Evolutionary conservation across 2,329 filamentous ascomycete species (phyloP).

Genomic region (Talaromyces atroroseus): DNA sequence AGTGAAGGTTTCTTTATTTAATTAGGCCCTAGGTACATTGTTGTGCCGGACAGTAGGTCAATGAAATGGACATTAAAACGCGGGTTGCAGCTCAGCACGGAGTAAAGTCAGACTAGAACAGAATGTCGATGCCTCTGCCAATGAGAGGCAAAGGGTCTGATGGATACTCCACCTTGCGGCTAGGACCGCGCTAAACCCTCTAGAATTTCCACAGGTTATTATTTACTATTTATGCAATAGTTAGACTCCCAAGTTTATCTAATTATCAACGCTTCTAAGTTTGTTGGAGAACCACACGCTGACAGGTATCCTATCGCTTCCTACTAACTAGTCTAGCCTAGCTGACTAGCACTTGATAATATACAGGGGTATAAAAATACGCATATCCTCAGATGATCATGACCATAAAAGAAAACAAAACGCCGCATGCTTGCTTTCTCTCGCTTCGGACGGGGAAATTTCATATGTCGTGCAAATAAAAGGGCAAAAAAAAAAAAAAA

Average conservation of each 20-base stretch:
- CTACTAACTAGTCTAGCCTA: background rate
- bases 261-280: too few relatives aligned
- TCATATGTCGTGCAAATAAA: background rate
- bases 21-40: background rate
- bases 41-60: background rate
- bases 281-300: too few relatives aligned
- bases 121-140: too few relatives aligned
- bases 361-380: conserved; percentile 11
- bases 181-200: too few relatives aligned
- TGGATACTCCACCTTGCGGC: too few relatives aligned
- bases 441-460: background rate
- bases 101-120: too few relatives aligned
- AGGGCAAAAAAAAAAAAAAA: background rate
- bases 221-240: too few relatives aligned
- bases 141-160: too few relatives aligned
- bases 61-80: conserved; percentile 1
- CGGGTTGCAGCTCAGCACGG: too few relatives aligned
- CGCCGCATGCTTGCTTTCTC: background rate
- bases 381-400: background rate
- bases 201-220: too few relatives aligned
- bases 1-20: background rate
- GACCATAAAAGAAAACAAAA: background rate
- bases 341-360: background rate
- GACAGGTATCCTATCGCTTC: too few relatives aligned
- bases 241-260: too few relatives aligned